Conservation (phyloP, 441 rosid genomes). For the Isatis lusitanica region DNA sequence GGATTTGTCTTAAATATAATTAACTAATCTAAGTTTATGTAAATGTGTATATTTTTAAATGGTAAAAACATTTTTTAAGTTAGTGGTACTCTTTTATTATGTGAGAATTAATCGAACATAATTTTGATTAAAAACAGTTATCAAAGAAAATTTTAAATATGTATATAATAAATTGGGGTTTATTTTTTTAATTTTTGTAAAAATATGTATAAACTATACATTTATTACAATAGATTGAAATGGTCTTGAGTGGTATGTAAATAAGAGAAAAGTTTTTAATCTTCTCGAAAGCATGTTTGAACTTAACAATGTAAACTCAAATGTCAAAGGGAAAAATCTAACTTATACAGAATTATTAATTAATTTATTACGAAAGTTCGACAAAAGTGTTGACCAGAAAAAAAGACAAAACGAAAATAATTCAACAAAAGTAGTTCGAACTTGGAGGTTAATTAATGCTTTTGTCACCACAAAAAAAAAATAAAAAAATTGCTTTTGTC, state of each 20-base stretch:
- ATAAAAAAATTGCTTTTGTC: neutral
- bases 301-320: slow-evolving; percentile 4
- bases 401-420: neutral
- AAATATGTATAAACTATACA: neutral
- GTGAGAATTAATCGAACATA: too few relatives aligned
- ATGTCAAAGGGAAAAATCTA: slow-evolving; percentile 14
- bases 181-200: neutral
- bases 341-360: neutral
- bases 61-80: too few relatives aligned
- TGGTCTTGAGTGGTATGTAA: neutral
- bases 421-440: slow-evolving; percentile 12
- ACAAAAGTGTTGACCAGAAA: neutral
- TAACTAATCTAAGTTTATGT: neutral
- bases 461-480: too few relatives aligned
- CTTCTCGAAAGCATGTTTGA: slow-evolving; percentile 23
- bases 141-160: neutral
- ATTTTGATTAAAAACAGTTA: too few relatives aligned
- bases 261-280: neutral
- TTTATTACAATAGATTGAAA: neutral
- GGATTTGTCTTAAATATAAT: neutral
- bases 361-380: neutral
- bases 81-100: too few relatives aligned
- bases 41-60: too few relatives aligned
- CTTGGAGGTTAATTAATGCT: neutral
- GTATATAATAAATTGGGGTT: neutral